Conservation (phyloP, 805 yeast genomes). For the Teunomyces funiuensis region DNA sequence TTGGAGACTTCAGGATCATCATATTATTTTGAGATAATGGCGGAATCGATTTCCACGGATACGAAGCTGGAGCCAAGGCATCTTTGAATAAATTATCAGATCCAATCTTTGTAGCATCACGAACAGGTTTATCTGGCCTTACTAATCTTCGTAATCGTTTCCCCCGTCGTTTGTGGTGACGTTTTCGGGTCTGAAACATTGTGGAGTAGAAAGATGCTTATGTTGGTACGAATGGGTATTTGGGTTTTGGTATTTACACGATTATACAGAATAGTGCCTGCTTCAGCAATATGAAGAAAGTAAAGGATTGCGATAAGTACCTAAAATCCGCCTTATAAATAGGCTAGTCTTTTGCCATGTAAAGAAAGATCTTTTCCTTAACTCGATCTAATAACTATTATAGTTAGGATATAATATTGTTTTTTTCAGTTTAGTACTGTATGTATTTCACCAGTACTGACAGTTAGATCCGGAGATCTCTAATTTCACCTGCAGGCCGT, state of each 20-base stretch:
- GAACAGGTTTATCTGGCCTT: conserved; percentile 3
- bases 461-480: too few species aligned
- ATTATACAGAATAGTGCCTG: too few species aligned
- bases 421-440: too few species aligned
- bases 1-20: conserved; percentile 8
- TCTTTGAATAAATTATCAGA: conserved; percentile 9
- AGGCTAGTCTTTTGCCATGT: too few species aligned
- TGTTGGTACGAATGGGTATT: neutral
- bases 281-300: too few species aligned
- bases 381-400: too few species aligned
- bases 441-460: too few species aligned
- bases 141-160: neutral
- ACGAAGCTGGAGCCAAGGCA: conserved; percentile 6
- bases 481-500: too few species aligned
- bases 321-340: too few species aligned
- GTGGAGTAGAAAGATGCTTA: neutral
- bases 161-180: neutral
- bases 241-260: neutral
- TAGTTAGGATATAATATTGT: too few species aligned
- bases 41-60: conserved; percentile 15
- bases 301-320: too few species aligned
- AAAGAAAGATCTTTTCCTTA: too few species aligned
- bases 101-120: conserved; percentile 4
- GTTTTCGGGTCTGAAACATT: conserved; percentile 4
- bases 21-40: conserved; percentile 17